Conservation (phyloP, 2,329 filamentous ascomycete species). For the Sclerotinia borealis region DNA sequence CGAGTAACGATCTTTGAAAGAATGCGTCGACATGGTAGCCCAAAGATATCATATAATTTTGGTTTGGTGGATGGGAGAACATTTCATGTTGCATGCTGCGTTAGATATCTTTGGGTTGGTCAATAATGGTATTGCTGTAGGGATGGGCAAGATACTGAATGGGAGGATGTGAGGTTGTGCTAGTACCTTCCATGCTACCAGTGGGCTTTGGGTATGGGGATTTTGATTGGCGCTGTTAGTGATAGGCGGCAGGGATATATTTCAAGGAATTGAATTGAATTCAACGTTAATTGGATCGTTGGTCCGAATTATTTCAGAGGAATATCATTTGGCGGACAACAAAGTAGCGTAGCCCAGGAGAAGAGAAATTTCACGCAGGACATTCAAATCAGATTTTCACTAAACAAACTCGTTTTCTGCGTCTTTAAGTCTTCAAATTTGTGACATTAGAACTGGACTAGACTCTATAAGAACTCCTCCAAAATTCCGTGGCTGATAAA, state of each 20-base stretch:
- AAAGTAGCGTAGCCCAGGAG: accelerated
- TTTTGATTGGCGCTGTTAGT: neutral
- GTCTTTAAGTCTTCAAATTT: neutral
- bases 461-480: neutral
- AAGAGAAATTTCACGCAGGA: no score
- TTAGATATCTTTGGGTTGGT: neutral
- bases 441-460: neutral
- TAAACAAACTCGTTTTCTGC: no score
- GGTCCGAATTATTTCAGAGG: neutral
- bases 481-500: neutral
- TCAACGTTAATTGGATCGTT: no score
- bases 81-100: neutral
- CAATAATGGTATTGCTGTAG: neutral
- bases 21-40: no score
- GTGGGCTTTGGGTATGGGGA: neutral
- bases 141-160: accelerated
- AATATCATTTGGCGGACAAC: no score
- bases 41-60: neutral
- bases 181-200: no score
- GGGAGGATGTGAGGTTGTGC: neutral
- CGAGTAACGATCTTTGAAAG: neutral
- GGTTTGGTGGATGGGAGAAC: neutral
- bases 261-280: neutral
- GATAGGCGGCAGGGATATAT: neutral
- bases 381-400: neutral